phyloP scores from a whole-genome alignment of 2,329 filamentous ascomycete species.

The Didymella lethalis region DNA sequence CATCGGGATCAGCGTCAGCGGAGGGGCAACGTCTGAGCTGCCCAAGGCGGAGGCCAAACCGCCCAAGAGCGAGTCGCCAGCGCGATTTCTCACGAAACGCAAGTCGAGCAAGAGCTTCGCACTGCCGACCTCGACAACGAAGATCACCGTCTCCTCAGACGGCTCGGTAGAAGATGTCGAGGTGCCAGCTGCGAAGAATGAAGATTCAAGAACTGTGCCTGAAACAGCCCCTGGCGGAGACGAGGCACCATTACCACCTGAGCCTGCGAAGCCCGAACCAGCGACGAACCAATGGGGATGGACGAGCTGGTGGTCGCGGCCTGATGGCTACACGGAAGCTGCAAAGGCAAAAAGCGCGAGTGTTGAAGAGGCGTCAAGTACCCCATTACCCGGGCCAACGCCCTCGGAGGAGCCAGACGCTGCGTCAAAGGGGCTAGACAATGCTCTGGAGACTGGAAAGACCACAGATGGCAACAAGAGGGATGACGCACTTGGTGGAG shows the following conservation, averaged over 20 bases:
- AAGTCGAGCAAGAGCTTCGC: constrained; percentile 57
- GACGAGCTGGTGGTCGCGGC: constrained; percentile 61
- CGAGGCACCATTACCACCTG: constrained; percentile 56
- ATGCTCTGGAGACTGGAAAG: constrained; percentile 1
- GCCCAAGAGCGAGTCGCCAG: constrained; percentile 39
- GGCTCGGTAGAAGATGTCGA: constrained; percentile 43
- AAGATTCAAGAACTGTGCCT: constrained; percentile 23
- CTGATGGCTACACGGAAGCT: constrained; percentile 57
- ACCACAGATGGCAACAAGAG: constrained; percentile 33
- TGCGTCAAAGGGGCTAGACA: constrained; percentile 36
- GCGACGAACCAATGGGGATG: constrained; percentile 47
- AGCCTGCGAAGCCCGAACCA: constrained; percentile 40
- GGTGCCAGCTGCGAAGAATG: constrained; percentile 31
- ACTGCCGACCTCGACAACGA: constrained; percentile 56
- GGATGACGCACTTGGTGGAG: constrained; percentile 25
- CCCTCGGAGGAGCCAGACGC: constrained; percentile 46
- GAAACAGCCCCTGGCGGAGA: constrained; percentile 23
- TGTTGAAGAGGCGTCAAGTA: constrained; percentile 51
- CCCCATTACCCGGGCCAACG: constrained; percentile 51
- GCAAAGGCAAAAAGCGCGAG: constrained; percentile 41
- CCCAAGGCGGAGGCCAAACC: constrained; percentile 42
- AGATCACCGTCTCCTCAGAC: constrained; percentile 55
- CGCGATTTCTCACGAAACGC: constrained; percentile 53
- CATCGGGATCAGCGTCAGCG: constrained; percentile 54
- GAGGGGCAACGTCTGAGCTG: constrained; percentile 54